These are phyloP conservation scores for Lyophyllum atratum DNA, from an alignment of 768 basidiomycete species.

Conservation along the genomic window DNA sequence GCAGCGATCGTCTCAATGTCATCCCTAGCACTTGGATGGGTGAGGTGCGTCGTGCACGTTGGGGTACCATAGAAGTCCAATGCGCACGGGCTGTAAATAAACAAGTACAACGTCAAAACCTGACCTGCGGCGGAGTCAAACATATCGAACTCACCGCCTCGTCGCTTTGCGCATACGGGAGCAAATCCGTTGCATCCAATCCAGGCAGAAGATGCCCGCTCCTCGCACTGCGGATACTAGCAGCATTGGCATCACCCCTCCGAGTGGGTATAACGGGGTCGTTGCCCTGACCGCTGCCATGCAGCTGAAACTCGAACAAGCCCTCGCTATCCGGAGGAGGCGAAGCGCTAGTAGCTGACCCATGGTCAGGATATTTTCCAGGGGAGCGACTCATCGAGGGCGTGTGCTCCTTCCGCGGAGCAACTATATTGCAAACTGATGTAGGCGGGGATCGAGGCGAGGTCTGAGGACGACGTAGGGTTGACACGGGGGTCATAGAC, in stretches of 20 bases:
- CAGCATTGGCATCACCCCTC: slow-evolving; percentile 22
- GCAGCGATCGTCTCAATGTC: slow-evolving; percentile 90
- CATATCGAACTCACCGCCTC: slow-evolving; percentile 42
- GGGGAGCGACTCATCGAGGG: slow-evolving; percentile 44
- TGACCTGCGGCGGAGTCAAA: slow-evolving; percentile 3
- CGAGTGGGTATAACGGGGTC: slow-evolving; percentile 26
- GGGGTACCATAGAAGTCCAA: slow-evolving; percentile 87
- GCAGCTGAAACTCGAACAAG: slow-evolving; percentile 47
- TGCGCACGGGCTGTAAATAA: slow-evolving; percentile 72
- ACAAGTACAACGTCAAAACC: slow-evolving; percentile 19
- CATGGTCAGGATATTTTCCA: slow-evolving; percentile 38
- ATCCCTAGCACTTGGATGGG: slow-evolving; percentile 77
- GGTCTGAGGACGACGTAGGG: slow-evolving; percentile 62
- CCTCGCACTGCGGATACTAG: slow-evolving; percentile 31
- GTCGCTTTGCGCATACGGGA: slow-evolving; percentile 47
- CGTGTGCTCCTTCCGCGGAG: slow-evolving; percentile 79
- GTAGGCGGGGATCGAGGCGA: slow-evolving; percentile 73
- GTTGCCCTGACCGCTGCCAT: slow-evolving; percentile 22
- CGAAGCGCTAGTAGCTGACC: slow-evolving; percentile 38
- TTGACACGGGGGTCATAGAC: slow-evolving; percentile 48
- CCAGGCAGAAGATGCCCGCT: slow-evolving; percentile 40
- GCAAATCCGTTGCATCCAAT: slow-evolving; percentile 47
- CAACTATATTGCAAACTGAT: slow-evolving; percentile 77
- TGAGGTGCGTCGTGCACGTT: slow-evolving; percentile 82
- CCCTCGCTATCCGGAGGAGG: slow-evolving; percentile 42